Base-by-base conservation (phyloP, 345 rosid species). In the Laguncularia racemosa region DNA sequence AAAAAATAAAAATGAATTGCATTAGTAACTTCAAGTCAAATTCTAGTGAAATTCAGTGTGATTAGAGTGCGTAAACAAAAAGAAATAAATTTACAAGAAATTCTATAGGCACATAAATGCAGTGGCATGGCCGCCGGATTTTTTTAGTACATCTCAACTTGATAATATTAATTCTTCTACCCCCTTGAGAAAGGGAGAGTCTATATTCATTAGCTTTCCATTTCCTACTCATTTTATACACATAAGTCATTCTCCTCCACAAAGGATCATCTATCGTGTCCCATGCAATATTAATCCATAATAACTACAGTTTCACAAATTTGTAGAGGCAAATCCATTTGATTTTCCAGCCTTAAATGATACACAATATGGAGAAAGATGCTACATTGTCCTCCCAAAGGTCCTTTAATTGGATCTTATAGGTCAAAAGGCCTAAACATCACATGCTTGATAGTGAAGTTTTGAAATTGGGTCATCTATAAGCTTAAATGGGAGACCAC, bases 271-370 rank as follows among this genome's bases (percentile, higher is more conserved):
- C 47, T 14, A 44, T 28, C 59, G 17, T 55, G 67, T 47, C 38
- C 59, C 50, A 46, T 20, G 60, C 59, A 48, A 47, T 14, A 26
- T n/a, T 45, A 38, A 48, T 2, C 43, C 44, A 44, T 46, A 21
- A 19, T 47, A 55, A 54, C 59, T 58, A 7, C 21, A 14, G 28
- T 58, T 58, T 44, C 68, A 67, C 71, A 50, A 20, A 57, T 71
- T 53, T 45, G 65, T 14, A 14, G 16, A 10, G 50, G 53, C 68
- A 63, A 10, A 28, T 21, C 62, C 59, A 66, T 48, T 51, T 20
- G 68, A 58, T 53, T 38, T 54, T 15, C 9, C 18, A 61, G 16
- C 16, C 56, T 7, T 20, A 16, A 57, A 56, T 21, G 50, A 43
- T 38, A 38, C 23, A 44, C 1, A n/a, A 46, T 49, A 61, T 61